Base-by-base conservation (phyloP, 441 rosid species). In the Viola pubescens region DNA sequence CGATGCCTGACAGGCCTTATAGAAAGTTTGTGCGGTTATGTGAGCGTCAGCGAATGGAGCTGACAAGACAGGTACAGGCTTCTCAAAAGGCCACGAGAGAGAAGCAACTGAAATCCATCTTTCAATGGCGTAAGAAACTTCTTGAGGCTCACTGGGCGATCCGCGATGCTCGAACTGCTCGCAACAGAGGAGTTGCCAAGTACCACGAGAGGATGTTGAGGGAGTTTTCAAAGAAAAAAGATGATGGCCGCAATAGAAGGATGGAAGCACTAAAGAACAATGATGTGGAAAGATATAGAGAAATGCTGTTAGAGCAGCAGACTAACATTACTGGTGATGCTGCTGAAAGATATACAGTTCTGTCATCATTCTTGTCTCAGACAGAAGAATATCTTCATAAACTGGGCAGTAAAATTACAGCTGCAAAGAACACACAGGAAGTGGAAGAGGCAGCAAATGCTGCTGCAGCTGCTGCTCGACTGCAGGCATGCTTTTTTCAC, bases 221-320 rank as follows among this genome's bases (percentile, higher is more conserved):
- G 73, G 99, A 95, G 66, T 95, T 84, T 66, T 95, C 98, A 0
- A 95, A 95, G 82, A 89, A 86, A 72, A 89, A 84, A 75, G 98
- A 95, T 77, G 99, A 95, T 70, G 98, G 82, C 66, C 79, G 98
- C 64, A 91, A 86, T 71, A 95, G 76, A 82, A 83, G 99, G 73
- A 95, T 95, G 99, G 99, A 95, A 73, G 99, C 99, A 56, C 76
- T 95, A 82, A 95, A 95, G 82, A 95, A 95, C 74, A 95, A 95
- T 81, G 99, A 95, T 63, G 99, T 91, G 48, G 99, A 91, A 81
- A 83, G 99, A 77, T 95, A 95, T 65, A 82, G 99, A 77, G 98
- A 95, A 75, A 95, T 95, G 98, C 64, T 95, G 74, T 65, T 95
- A 76, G 99, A 95, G 77, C 97, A 91, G 85, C 98, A 95, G 78